Conservation (phyloP, 805 yeast genomes). For the Metschnikowia noctiluminum region DNA sequence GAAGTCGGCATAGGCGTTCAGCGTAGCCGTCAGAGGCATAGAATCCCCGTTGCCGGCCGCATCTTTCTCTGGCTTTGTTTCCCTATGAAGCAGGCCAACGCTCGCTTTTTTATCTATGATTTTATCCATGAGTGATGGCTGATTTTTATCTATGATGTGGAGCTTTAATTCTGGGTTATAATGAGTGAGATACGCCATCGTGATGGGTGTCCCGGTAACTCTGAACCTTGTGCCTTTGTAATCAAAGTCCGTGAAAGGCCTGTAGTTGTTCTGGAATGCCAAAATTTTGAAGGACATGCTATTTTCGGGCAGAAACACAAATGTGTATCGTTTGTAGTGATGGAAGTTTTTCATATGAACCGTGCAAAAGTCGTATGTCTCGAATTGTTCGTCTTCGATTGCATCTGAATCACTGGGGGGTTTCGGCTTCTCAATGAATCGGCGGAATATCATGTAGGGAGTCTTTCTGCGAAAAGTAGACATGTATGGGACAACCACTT, state of each 20-base stretch:
- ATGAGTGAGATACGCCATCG: conserved; percentile 26
- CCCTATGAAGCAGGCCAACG: not conserved
- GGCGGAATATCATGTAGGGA: conserved; percentile 33
- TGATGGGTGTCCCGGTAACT: conserved; percentile 34
- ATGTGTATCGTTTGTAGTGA: conserved; percentile 25
- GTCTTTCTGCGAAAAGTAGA: conserved; percentile 31
- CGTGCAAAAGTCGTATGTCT: conserved; percentile 33
- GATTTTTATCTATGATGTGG: conserved; percentile 30
- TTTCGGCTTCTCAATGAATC: conserved; percentile 29
- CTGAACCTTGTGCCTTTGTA: conserved; percentile 38
- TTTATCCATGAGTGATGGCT: conserved; percentile 35
- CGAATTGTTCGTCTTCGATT: conserved; percentile 26
- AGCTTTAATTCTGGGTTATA: conserved; percentile 35
- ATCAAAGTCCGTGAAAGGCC: conserved; percentile 39
- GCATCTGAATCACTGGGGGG: conserved; percentile 17
- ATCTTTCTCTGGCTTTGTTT: not conserved
- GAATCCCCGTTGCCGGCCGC: not conserved
- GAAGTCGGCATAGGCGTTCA: conserved; percentile 7
- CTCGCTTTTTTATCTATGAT: conserved; percentile 25
- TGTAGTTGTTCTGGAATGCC: conserved; percentile 33
- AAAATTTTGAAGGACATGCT: conserved; percentile 23
- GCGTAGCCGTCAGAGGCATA: not conserved
- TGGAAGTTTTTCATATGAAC: conserved; percentile 29
- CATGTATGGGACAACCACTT: conserved; percentile 35
- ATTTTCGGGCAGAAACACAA: conserved; percentile 25